Conservation (phyloP, 1,284 basidiomycete species). For the Heterobasidion parviporum region DNA sequence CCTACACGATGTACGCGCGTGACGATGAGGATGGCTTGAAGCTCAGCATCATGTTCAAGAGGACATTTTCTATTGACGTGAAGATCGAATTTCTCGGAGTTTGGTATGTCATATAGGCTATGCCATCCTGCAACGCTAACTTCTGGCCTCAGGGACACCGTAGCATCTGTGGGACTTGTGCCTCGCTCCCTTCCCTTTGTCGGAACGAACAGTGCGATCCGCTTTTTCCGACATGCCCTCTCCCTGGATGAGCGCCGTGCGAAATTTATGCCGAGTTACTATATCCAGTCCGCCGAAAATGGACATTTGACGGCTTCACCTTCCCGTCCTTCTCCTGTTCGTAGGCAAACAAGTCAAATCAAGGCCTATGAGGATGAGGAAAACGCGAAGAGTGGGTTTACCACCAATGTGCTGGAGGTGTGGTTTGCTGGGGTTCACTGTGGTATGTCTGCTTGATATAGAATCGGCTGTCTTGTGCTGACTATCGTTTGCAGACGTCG, state of each 20-base stretch:
- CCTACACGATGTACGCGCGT: slow-evolving; percentile 31
- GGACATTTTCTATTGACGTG: slow-evolving; percentile 37
- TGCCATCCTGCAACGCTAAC: not conserved
- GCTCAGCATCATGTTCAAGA: slow-evolving; percentile 30
- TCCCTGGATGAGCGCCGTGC: slow-evolving; percentile 60
- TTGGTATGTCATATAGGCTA: slow-evolving; percentile 26
- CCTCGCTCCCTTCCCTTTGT: slow-evolving; percentile 43
- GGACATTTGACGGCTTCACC: not conserved
- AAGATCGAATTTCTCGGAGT: slow-evolving; percentile 45
- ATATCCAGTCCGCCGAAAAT: not conserved
- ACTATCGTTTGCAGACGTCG: slow-evolving; percentile 29
- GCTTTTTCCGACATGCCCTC: slow-evolving; percentile 58
- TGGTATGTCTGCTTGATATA: slow-evolving; percentile 41
- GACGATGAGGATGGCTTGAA: slow-evolving; percentile 25
- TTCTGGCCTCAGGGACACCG: slow-evolving; percentile 30
- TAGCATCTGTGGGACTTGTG: slow-evolving; percentile 37
- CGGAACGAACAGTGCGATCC: slow-evolving; percentile 46
- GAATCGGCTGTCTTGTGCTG: not conserved
- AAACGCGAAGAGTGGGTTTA: not conserved
- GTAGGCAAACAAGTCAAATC: not conserved
- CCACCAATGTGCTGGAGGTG: slow-evolving; percentile 42
- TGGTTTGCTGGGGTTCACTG: slow-evolving; percentile 24
- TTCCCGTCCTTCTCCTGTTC: not conserved
- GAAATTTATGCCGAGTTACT: slow-evolving; percentile 45
- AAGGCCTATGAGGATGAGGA: not conserved